Evolutionary conservation across 179 eudicot genomes (phyloP).

Genomic region (Beta macrorhiza): DNA sequence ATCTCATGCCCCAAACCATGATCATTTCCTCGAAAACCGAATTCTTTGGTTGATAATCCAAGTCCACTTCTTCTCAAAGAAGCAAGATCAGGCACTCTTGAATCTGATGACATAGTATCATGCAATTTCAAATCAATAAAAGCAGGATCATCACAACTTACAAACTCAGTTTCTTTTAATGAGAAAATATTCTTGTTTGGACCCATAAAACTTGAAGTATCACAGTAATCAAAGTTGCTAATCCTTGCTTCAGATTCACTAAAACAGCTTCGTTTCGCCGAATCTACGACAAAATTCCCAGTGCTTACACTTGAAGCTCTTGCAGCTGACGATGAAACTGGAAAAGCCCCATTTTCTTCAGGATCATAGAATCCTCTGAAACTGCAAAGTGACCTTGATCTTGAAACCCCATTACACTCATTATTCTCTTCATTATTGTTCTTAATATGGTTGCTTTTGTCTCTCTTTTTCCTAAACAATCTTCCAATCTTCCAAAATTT

Average conservation of each 20-base stretch:
- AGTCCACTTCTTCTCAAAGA: slow-evolving; percentile 34
- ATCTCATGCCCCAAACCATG: slow-evolving; percentile 22
- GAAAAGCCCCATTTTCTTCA: slow-evolving; percentile 44
- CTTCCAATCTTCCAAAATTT: slow-evolving; percentile 63
- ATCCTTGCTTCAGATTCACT: slow-evolving; percentile 66
- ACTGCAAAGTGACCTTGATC: slow-evolving; percentile 74
- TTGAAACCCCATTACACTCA: slow-evolving; percentile 55
- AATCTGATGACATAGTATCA: slow-evolving; percentile 34
- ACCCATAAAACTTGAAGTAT: slow-evolving; percentile 19
- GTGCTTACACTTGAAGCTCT: slow-evolving; percentile 63
- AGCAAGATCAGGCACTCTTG: slow-evolving; percentile 31
- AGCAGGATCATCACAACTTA: slow-evolving; percentile 55
- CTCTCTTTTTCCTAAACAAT: slow-evolving; percentile 58
- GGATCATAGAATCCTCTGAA: slow-evolving; percentile 47
- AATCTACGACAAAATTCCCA: slow-evolving; percentile 45
- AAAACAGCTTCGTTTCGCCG: slow-evolving; percentile 45
- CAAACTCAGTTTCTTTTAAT: slow-evolving; percentile 45
- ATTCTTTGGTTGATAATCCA: slow-evolving; percentile 34
- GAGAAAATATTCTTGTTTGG: slow-evolving; percentile 34
- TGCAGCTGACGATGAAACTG: slow-evolving; percentile 54
- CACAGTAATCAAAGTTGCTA: slow-evolving; percentile 50
- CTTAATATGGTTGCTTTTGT: slow-evolving; percentile 30
- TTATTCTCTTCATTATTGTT: slow-evolving; percentile 44
- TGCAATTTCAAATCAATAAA: slow-evolving; percentile 59
- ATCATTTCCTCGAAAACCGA: slow-evolving; percentile 31